Conservation (phyloP, 2,329 filamentous ascomycete species). For the Hymenoscyphus fraxineus region DNA sequence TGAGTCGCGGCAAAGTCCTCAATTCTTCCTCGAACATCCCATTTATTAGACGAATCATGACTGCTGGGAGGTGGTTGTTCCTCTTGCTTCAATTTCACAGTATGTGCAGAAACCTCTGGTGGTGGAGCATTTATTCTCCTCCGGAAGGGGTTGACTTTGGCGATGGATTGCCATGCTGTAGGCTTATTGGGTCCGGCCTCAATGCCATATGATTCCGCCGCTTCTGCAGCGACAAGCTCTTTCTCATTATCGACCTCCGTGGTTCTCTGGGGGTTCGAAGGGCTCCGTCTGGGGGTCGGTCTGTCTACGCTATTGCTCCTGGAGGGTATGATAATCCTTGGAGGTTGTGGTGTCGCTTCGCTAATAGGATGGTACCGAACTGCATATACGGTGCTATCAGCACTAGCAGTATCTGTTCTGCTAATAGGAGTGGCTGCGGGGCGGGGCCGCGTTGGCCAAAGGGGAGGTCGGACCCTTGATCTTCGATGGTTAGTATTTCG, state of each 20-base stretch:
- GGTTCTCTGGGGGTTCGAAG: slow-evolving; percentile 1
- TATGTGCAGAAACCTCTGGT: slow-evolving; percentile 33
- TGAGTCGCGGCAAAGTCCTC: slow-evolving; percentile 60
- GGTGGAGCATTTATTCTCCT: slow-evolving; percentile 29
- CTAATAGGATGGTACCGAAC: slow-evolving; percentile 57
- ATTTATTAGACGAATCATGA: slow-evolving; percentile 36
- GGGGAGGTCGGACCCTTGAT: slow-evolving; percentile 24
- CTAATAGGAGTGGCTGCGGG: slow-evolving; percentile 55
- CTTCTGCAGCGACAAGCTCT: slow-evolving; percentile 19
- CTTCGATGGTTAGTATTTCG: slow-evolving; percentile 17
- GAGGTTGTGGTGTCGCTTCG: slow-evolving; percentile 33
- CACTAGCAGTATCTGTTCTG: slow-evolving; percentile 59
- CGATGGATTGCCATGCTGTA: slow-evolving; percentile 24
- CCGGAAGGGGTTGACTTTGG: slow-evolving; percentile 31
- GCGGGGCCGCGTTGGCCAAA: slow-evolving; percentile 53
- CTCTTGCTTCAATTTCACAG: slow-evolving; percentile 14
- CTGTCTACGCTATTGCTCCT: slow-evolving; percentile 29
- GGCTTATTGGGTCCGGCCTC: background rate
- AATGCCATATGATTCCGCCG: slow-evolving; percentile 16
- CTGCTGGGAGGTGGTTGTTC: slow-evolving; percentile 15
- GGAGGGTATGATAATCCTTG: slow-evolving; percentile 13
- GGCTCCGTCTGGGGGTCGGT: slow-evolving; percentile 10
- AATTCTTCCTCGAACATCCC: slow-evolving; percentile 54
- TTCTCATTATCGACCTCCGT: slow-evolving; percentile 9
- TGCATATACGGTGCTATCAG: slow-evolving; percentile 61